Base-by-base conservation (phyloP, 2,329 filamentous ascomycete species). In the Aspergillus phoenicis region DNA sequence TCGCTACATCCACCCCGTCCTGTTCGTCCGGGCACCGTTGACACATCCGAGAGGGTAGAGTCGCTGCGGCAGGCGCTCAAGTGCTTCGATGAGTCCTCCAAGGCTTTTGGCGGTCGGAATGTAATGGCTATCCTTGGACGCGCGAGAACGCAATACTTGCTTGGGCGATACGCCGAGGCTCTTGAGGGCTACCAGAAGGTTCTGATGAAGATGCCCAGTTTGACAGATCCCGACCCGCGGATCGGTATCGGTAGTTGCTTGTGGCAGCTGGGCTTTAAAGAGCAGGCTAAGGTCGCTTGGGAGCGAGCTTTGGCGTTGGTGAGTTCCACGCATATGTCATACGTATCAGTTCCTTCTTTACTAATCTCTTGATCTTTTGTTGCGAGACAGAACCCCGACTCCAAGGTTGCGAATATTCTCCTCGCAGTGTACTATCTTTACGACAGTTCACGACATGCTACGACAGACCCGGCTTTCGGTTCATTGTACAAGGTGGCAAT, bases 191-290 rank as follows among this genome's bases (percentile, higher is more conserved):
- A 98, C 74, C 95, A 99, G 78, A 90, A 91, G 62, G 92, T 93
- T 15, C 81, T 99, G 54, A 84, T 88, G 69, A 93, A 90, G 76
- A 93, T 93, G 81, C 95, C 95, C 2, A 88, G 91, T 67, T 83
- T 98, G 71, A 87, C 90, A 45, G 95, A 99, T 71, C 95, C 95
- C 0, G 95, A 99, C 76, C 96, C 95, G 67, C 87, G 96, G 68
- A 94, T 99, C 68, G 95, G 95, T 58, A 94, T 99, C 71, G 95
- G 95, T 49, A 95, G 92, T 77, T 99, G 95, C 81, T 89, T 97
- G 75, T 99, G 96, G 95, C 91, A 97, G 76, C 83, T 99, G 28
- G 93, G 93, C 10, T 93, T 91, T 81, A 97, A 96, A 76, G 91
- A 96, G 36, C 92, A 97, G 70, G 95, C 96, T 7, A 94, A 91